Evolutionary conservation across 768 basidiomycete species (phyloP), one percentile per base, ranked within the genome.

Genomic region (Hericium alpestre): DNA sequence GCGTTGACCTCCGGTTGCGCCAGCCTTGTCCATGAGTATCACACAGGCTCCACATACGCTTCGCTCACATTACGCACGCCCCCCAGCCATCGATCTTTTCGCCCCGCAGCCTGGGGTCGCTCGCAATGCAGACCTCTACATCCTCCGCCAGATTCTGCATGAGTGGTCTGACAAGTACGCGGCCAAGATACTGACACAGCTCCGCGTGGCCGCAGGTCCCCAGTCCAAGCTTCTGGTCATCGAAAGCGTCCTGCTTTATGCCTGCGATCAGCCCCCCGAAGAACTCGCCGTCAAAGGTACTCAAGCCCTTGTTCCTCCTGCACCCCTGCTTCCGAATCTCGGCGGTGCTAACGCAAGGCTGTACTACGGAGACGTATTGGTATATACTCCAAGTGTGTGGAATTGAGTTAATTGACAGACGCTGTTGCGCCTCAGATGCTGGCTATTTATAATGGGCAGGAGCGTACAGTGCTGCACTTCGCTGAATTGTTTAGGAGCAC

Each of bases 161-260:
- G 67, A 73, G 59, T 71, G 70, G 70, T 47, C 65, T 3, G 66
- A 69, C 56, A 55, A 51, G 0, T 32, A 64, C n/a, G 58, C 53
- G 27, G 4, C 23, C 12, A 43, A 53, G 22, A 69, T 73, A 38
- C 62, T 73, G n/a, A 38, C 52, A 16, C 58, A 65, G 16, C 63
- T 72, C 3, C 64, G 68, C 25, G 63, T 46, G 2, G 67, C 66
- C 1, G 69, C 71, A 5, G 27, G 52, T 2, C 58, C 65, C 0
- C 46, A 39, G 1, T 69, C 70, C 0, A 62, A 56, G 49, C 87
- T 56, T 81, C 84, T 66, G 71, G 77, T 25, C 83, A 18, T 38
- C 55, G 55, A 56, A 3, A 38, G 7, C 8, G 15, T 38, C 27
- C 38, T 56, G 22, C 25, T 15, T 1, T 49, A 56, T 18, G 55